Base-by-base conservation (phyloP, 1,139 yeast genomes). In the Hansenula lynferdii region DNA sequence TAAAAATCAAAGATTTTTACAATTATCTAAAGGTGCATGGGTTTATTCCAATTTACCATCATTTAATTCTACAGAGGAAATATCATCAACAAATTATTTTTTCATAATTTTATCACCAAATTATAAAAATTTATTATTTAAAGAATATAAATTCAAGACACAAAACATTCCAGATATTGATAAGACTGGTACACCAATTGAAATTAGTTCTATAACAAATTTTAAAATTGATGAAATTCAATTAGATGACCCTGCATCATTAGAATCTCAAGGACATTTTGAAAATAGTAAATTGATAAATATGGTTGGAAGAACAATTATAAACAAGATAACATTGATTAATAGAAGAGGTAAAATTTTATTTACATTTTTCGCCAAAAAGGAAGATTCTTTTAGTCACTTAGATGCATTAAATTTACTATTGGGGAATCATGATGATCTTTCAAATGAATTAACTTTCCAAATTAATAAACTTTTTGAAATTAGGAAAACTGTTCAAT, bases 11-110 rank as follows among this genome's bases (percentile, higher is more conserved):
- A 69, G 95, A 49, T 77, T 83, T 33, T 64, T 83, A 40, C 80
- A 80, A 52, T 61, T 87, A 38, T 75, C 86, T 31, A 77, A 76
- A 50, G 96, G 96, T 5, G 75, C 86, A 3, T 86, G 95, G 95
- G 92, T 85, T n/a, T 80, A 69, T 51, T 72, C 82, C 3, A 84
- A 79, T 38, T 64, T 70, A 39, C 87, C 87, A 35, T 69, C 79
- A 2, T 77, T 74, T 40, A 56, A 66, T 19, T 57, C 60, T 32
- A 47, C 49, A n/a, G n/a, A n/a, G n/a, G n/a, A n/a, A n/a, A n/a
- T n/a, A 4, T 22, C 43, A 20, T 56, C 60, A 19, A 54, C 53
- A 14, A 60, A 57, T 46, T 68, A 72, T 42, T 80, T 70, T 55
- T 85, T 76, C 56, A 68, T 85, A 31, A 69, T 77, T 9, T 64